Evolutionary conservation across 2,329 filamentous ascomycete species (phyloP), one percentile per base, ranked within the genome.

Genomic region (Cladosporium sp.): DNA sequence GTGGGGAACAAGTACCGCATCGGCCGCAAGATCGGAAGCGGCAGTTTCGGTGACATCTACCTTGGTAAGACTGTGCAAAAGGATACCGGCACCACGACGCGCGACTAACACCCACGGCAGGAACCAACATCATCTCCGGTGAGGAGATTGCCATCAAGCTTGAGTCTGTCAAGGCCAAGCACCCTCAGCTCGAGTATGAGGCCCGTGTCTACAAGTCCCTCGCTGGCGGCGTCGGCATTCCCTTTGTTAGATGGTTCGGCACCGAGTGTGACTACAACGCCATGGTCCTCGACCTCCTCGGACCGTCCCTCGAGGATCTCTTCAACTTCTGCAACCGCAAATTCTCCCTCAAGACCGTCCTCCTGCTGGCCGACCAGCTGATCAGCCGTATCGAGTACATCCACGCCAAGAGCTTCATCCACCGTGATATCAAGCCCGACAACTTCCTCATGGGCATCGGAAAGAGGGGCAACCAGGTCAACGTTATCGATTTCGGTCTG

Each of bases 251-350:
- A 78, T 99, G 94, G 94, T 99, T 97, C 77, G 94, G 94, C 68
- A 97, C 93, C 61, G 94, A 99, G 80, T 97, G 93, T 78, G 94
- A 97, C 81, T 97, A 99, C 86, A 97, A 99, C 79, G 94, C 94
- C 75, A 97, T 99, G 94, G 94, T 99, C 55, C 86, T 97, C 66
- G 94, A 99, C 73, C 87, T 99, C 25, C 89, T 99, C 60, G 94
- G 94, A 39, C 94, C 94, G 66, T 94, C 89, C 72, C 80, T 99
- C 77, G 94, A 99, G 79, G 94, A 99, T 74, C 84, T 99, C 36
- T 99, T 99, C 90, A 97, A 99, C 85, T 97, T 97, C 78, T 99
- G 94, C 87, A 97, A 97, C 87, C 89, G 94, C 77, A 97, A 97
- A 77, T 99, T 97, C 82, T 97, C 94, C 12, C 81, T 99, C 67